Percentiles rank a stretch among this genome's conserved stretches.
phyloP scores from a whole-genome alignment of 306 rosid species.

The Lithocarpus polystachyus region DNA sequence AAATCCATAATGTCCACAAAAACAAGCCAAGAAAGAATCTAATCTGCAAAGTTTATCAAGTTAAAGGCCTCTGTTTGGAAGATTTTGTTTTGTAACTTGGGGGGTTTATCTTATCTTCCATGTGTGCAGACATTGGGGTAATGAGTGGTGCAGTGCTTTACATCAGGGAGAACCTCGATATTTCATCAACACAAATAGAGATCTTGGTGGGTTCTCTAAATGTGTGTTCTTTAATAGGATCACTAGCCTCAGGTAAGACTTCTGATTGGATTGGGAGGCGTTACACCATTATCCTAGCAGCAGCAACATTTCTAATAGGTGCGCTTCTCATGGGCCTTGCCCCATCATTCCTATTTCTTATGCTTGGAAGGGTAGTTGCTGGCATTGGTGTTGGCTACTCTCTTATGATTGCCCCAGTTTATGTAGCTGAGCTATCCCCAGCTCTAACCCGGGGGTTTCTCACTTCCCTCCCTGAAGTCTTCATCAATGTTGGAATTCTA shows the following conservation, averaged over 20 bases:
- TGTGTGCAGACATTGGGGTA: slow-evolving; percentile 58
- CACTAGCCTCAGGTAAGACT: slow-evolving; percentile 71
- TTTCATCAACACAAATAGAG: slow-evolving; percentile 62
- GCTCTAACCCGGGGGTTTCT: slow-evolving; percentile 65
- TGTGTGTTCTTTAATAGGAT: slow-evolving; percentile 64
- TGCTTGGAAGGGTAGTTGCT: slow-evolving; percentile 58
- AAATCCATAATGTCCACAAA: background rate
- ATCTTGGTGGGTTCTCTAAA: slow-evolving; percentile 68
- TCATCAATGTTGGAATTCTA: slow-evolving; percentile 71
- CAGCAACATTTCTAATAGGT: slow-evolving; percentile 56
- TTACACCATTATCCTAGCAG: slow-evolving; percentile 59
- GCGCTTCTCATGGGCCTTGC: slow-evolving; percentile 70
- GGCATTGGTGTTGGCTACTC: slow-evolving; percentile 77
- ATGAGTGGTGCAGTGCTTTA: slow-evolving; percentile 89
- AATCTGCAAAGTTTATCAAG: background rate
- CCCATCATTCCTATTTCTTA: slow-evolving; percentile 48
- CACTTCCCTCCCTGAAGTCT: slow-evolving; percentile 82
- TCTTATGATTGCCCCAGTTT: slow-evolving; percentile 73
- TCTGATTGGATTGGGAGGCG: slow-evolving; percentile 78
- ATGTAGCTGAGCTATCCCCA: slow-evolving; percentile 75
- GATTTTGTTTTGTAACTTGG: background rate
- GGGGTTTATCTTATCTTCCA: background rate
- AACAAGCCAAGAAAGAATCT: too few species aligned
- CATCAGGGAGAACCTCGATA: slow-evolving; percentile 52
- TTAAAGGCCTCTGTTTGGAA: background rate